Evolutionary conservation across 2,329 filamentous ascomycete genomes (phyloP).

Genomic region (Esteya vermicola): DNA sequence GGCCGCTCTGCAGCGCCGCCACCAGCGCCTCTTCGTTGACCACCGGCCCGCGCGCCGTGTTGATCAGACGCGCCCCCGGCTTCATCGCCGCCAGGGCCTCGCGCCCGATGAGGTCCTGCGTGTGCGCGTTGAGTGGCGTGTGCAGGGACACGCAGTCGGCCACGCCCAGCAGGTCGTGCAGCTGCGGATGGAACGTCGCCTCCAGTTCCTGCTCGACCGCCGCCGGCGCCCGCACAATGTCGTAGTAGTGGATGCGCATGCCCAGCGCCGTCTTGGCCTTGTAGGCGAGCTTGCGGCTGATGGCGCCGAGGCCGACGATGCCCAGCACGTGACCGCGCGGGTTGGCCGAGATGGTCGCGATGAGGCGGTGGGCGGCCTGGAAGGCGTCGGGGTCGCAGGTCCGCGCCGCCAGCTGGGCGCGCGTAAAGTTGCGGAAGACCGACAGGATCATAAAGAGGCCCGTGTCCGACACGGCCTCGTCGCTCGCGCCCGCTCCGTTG

Average conservation of each 20-base stretch:
- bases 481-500: too few relatives aligned
- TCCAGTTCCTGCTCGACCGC: constrained; percentile 24
- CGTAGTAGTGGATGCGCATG: constrained; percentile 53
- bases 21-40: constrained; percentile 52
- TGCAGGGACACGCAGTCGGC: constrained; percentile 50
- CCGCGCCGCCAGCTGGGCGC: too few relatives aligned
- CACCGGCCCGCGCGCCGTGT: constrained; percentile 49
- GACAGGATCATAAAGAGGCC: too few relatives aligned
- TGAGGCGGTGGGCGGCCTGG: too few relatives aligned
- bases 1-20: constrained; percentile 37
- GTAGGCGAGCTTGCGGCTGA: too few relatives aligned
- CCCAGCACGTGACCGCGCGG: too few relatives aligned
- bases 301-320: too few relatives aligned
- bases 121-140: constrained; percentile 35
- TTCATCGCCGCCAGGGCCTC: constrained; percentile 36
- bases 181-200: constrained; percentile 33
- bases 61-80: constrained; percentile 44
- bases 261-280: too few relatives aligned
- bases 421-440: too few relatives aligned
- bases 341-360: too few relatives aligned
- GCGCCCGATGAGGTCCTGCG: constrained; percentile 31
- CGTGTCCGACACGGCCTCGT: too few relatives aligned
- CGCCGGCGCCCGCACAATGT: constrained; percentile 34
- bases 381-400: too few relatives aligned
- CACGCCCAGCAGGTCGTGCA: constrained; percentile 35